Conservation (phyloP, 2,329 filamentous ascomycete species). For the Pleoardoris graminearum region DNA sequence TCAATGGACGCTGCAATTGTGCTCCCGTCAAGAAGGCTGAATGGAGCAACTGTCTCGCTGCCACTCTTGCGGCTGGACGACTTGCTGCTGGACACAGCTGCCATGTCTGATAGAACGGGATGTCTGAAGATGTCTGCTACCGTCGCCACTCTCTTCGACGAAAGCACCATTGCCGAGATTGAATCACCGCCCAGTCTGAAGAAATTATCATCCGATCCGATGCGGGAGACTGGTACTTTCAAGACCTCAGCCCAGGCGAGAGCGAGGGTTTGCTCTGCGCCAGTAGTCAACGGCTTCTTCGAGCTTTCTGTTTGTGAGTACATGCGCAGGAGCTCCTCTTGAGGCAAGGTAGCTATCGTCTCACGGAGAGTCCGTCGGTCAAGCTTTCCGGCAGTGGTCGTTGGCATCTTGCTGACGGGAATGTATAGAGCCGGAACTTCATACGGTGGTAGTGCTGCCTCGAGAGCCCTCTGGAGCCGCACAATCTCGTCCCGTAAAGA, state of each 20-base stretch:
- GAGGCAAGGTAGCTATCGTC: slow-evolving; percentile 35
- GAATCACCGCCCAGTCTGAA: slow-evolving; percentile 37
- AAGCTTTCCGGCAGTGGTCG: slow-evolving; percentile 49
- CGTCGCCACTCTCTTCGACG: too few relatives aligned
- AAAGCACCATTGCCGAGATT: slow-evolving; percentile 42
- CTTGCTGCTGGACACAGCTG: neutral
- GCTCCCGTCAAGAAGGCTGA: too few relatives aligned
- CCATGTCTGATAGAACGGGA: neutral
- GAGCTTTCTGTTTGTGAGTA: slow-evolving; percentile 9
- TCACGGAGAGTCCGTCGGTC: slow-evolving; percentile 46
- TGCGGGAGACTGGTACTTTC: slow-evolving; percentile 27
- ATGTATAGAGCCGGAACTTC: slow-evolving; percentile 52
- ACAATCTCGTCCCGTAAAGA: too few relatives aligned
- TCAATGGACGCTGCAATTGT: too few relatives aligned
- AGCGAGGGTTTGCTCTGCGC: slow-evolving; percentile 31
- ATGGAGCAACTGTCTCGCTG: too few relatives aligned
- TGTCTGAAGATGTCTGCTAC: neutral
- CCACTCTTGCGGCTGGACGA: too few relatives aligned
- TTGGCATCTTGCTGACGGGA: slow-evolving; percentile 46
- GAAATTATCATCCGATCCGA: slow-evolving; percentile 40
- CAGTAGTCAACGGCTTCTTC: slow-evolving; percentile 17
- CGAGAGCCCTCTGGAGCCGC: slow-evolving; percentile 27
- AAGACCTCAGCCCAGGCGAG: slow-evolving; percentile 35
- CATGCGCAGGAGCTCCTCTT: neutral
- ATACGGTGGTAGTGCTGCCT: slow-evolving; percentile 42